Percentiles rank a stretch among this genome's conserved stretches.
phyloP scores from a whole-genome alignment of 768 basidiomycete genomes.

The Leccinum subgranulosum region DNA sequence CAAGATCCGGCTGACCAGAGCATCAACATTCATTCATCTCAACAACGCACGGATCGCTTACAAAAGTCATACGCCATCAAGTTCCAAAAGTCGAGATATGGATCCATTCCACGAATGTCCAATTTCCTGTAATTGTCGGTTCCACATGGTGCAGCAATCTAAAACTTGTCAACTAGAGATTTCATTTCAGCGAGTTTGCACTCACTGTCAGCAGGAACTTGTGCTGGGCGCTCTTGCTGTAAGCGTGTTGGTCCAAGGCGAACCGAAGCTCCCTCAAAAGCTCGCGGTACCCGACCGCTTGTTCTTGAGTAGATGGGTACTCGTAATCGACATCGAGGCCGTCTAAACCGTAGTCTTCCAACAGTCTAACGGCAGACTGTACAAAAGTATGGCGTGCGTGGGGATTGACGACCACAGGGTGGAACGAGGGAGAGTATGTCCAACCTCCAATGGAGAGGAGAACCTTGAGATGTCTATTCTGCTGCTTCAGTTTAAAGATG shows the following conservation, averaged over 20 bases:
- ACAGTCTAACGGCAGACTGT: conserved; percentile 66
- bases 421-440: conserved; percentile 88
- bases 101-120: conserved; percentile 80
- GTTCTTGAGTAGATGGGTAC: conserved; percentile 74
- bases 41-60: conserved; percentile 31
- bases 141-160: conserved; percentile 95
- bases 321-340: conserved; percentile 94
- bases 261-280: conserved; percentile 72
- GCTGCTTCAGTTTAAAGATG: conserved; percentile 86
- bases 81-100: conserved; percentile 93
- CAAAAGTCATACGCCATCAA: conserved; percentile 92
- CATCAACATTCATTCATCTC: conserved; percentile 9
- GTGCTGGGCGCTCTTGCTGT: conserved; percentile 56
- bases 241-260: conserved; percentile 73
- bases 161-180: conserved; percentile 1
- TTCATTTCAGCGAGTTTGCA: conserved; percentile 1
- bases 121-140: conserved; percentile 81
- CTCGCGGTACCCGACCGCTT: conserved; percentile 83
- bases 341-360: conserved; percentile 92
- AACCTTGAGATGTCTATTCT: conserved; percentile 74
- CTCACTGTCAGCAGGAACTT: conserved; percentile 74
- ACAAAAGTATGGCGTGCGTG: conserved; percentile 72
- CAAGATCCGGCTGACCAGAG: conserved; percentile 65
- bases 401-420: conserved; percentile 71
- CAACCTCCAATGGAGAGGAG: conserved; percentile 93